These are phyloP conservation scores for Penicillium sumatraense DNA, from an alignment of 2,329 filamentous ascomycete species.

Conservation along the genomic window DNA sequence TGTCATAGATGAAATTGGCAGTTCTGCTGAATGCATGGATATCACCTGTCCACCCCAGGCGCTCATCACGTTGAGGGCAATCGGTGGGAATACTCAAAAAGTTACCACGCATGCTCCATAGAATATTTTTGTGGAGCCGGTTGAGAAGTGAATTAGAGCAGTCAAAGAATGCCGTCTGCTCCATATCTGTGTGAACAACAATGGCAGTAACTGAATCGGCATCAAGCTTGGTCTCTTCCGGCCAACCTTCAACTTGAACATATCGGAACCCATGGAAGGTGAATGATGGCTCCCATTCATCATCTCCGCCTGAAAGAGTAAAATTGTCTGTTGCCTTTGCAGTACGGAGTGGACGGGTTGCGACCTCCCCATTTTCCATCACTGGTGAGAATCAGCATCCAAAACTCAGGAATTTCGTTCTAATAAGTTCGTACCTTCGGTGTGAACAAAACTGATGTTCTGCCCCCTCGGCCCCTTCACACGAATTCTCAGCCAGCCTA, in stretches of 20 bases:
- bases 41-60: slow-evolving; percentile 60
- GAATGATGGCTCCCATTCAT: slow-evolving; percentile 1
- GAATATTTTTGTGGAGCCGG: slow-evolving; percentile 47
- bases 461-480: slow-evolving; percentile 22
- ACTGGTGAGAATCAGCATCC: not conserved
- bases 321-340: slow-evolving; percentile 48
- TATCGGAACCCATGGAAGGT: slow-evolving; percentile 1
- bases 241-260: slow-evolving; percentile 23
- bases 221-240: not conserved
- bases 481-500: slow-evolving; percentile 53
- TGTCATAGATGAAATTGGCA: slow-evolving; percentile 4
- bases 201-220: not conserved
- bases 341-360: slow-evolving; percentile 45
- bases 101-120: slow-evolving; percentile 64
- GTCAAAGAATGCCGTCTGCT: slow-evolving; percentile 1
- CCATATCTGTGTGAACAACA: slow-evolving; percentile 1
- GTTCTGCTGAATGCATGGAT: slow-evolving; percentile 51
- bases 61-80: slow-evolving; percentile 61
- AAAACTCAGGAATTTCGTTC: not conserved
- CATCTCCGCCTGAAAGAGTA: slow-evolving; percentile 17
- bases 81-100: slow-evolving; percentile 63
- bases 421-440: not conserved
- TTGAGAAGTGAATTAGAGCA: not conserved
- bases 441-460: slow-evolving; percentile 41
- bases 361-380: slow-evolving; percentile 38